Percentiles rank a stretch among this genome's conserved stretches.
These are phyloP conservation scores for Helenozyma baotianmanensis DNA, from an alignment of 805 yeast genomes.

Conservation along the genomic window DNA sequence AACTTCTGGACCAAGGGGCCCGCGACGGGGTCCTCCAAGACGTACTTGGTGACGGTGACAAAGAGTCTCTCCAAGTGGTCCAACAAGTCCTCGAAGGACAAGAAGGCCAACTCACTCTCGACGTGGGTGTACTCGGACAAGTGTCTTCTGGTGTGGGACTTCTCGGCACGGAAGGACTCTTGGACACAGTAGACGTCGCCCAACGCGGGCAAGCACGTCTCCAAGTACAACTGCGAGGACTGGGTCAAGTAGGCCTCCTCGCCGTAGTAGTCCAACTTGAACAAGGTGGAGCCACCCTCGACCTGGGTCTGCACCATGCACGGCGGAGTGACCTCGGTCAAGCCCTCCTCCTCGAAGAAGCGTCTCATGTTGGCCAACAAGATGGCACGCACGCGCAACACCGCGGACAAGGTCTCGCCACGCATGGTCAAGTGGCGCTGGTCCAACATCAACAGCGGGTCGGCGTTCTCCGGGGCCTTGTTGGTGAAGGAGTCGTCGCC, in stretches of 20 bases:
- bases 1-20: conserved; percentile 86
- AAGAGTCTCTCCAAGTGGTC: conserved; percentile 79
- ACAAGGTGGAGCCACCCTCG: conserved; percentile 97
- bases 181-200: conserved; percentile 98
- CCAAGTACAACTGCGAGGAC: conserved; percentile 93
- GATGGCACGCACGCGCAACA: conserved; percentile 90
- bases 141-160: conserved; percentile 98
- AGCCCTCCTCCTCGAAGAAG: conserved; percentile 66
- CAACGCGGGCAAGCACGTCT: conserved; percentile 90
- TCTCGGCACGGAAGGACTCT: conserved; percentile 98
- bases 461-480: conserved; percentile 90
- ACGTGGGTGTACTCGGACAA: conserved; percentile 94
- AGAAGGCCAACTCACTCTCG: conserved; percentile 89
- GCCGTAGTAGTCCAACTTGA: conserved; percentile 90
- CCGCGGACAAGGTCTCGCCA: conserved; percentile 90
- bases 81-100: conserved; percentile 82
- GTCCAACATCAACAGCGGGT: conserved; percentile 87
- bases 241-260: conserved; percentile 96
- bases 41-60: conserved; percentile 63
- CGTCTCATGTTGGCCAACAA: conserved; percentile 70
- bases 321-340: conserved; percentile 95
- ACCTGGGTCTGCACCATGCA: conserved; percentile 99
- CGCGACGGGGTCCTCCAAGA: conserved; percentile 84
- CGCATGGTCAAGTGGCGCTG: conserved; percentile 94
- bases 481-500: conserved; percentile 95